These are phyloP conservation scores for Fusarium sulawesiense DNA, from an alignment of 2,329 filamentous ascomycete genomes.

Conservation along the genomic window DNA sequence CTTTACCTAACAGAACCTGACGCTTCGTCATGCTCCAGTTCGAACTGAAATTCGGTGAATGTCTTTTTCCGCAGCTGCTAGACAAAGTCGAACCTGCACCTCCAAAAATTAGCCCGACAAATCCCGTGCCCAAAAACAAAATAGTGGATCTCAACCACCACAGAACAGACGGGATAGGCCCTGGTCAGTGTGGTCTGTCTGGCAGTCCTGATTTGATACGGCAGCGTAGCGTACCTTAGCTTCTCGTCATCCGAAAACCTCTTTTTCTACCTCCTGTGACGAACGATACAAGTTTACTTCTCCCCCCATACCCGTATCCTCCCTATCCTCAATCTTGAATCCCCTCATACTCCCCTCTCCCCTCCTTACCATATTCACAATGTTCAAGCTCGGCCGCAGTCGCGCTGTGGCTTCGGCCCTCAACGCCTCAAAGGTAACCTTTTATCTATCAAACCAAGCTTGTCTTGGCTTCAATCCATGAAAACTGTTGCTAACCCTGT, in stretches of 20 bases:
- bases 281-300: conserved; percentile 21
- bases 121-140: conserved; percentile 43
- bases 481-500: conserved; percentile 24
- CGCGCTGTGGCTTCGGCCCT: conserved; percentile 83
- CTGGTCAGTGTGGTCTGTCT: conserved; percentile 29
- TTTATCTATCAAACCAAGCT: conserved; percentile 9
- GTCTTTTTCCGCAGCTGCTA: conserved; percentile 35
- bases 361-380: conserved; percentile 53
- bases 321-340: conserved; percentile 8
- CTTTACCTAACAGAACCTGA: conserved; percentile 5
- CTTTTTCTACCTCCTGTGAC: conserved; percentile 30
- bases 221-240: conserved; percentile 21
- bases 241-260: conserved; percentile 44
- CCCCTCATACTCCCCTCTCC: conserved; percentile 19
- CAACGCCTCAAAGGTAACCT: conserved; percentile 78
- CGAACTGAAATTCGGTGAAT: conserved; percentile 31
- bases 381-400: conserved; percentile 90
- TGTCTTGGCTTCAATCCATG: conserved; percentile 15
- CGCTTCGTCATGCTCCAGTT: background rate
- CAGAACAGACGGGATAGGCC: conserved; percentile 17
- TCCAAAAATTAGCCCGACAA: conserved; percentile 40
- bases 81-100: background rate
- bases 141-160: conserved; percentile 25
- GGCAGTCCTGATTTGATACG: conserved; percentile 33
- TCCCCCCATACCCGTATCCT: background rate